Conservation (phyloP, 345 rosid species). For the Populus tremula region DNA sequence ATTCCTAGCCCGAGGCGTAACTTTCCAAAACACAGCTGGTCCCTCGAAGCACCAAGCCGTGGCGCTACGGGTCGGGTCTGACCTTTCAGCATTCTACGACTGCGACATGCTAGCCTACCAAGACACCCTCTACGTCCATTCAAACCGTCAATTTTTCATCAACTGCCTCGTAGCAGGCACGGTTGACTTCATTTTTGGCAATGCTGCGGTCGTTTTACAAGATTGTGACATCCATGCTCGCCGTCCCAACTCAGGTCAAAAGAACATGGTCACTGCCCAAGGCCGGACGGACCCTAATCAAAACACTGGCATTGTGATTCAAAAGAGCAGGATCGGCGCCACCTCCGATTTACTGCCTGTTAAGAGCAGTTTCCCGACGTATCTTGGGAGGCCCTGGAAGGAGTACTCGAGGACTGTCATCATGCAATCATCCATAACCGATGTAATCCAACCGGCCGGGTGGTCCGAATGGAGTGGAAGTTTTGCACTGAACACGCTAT, state of each 20-base stretch:
- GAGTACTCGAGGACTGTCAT: slow-evolving; percentile 78
- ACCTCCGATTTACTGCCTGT: slow-evolving; percentile 60
- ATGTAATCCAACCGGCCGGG: slow-evolving; percentile 63
- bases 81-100: slow-evolving; percentile 70
- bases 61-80: slow-evolving; percentile 74
- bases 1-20: slow-evolving; percentile 67
- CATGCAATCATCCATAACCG: slow-evolving; percentile 66
- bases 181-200: slow-evolving; percentile 84
- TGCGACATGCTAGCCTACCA: slow-evolving; percentile 78
- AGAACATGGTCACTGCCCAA: slow-evolving; percentile 94
- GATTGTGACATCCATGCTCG: slow-evolving; percentile 94
- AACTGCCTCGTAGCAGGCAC: slow-evolving; percentile 70
- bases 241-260: slow-evolving; percentile 72
- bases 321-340: slow-evolving; percentile 73
- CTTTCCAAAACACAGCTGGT: slow-evolving; percentile 85
- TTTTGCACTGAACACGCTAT: slow-evolving; percentile 64
- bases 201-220: slow-evolving; percentile 55
- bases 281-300: slow-evolving; percentile 86
- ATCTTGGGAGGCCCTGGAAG: slow-evolving; percentile 92
- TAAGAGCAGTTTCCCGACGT: slow-evolving; percentile 58
- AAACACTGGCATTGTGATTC: slow-evolving; percentile 90
- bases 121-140: slow-evolving; percentile 71
- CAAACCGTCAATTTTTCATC: slow-evolving; percentile 66
- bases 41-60: slow-evolving; percentile 74
- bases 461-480: slow-evolving; percentile 78